Percentiles rank a stretch among this genome's conserved stretches.
Conservation (phyloP, 1,139 yeast species). For the Yamadazyma dendronema region DNA sequence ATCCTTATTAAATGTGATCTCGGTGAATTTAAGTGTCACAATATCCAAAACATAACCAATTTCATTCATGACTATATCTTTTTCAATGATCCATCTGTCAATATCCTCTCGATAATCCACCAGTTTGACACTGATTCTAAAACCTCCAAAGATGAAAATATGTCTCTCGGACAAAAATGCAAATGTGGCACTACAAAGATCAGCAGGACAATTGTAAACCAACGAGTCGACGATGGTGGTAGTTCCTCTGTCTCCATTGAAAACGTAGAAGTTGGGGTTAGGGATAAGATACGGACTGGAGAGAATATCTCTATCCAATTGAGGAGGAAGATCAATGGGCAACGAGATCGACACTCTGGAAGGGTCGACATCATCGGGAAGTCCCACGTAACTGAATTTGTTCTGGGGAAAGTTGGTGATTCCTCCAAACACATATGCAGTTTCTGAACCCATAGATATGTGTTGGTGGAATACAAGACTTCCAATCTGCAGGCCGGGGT, state of each 20-base stretch:
- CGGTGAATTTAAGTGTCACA: conserved; percentile 29
- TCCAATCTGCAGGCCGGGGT: conserved; percentile 18
- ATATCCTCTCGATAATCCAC: conserved; percentile 22
- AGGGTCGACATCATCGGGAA: conserved; percentile 33
- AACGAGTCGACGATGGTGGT: conserved; percentile 28
- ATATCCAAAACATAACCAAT: conserved; percentile 40
- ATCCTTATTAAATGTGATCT: conserved; percentile 23
- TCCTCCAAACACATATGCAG: conserved; percentile 42
- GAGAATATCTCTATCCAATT: conserved; percentile 32
- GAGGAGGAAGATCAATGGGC: conserved; percentile 43
- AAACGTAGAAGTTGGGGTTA: conserved; percentile 26
- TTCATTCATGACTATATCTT: conserved; percentile 31
- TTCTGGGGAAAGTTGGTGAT: conserved; percentile 20
- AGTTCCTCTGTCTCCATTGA: conserved; percentile 36
- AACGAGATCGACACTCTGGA: conserved; percentile 36
- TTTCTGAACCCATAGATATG: conserved; percentile 28
- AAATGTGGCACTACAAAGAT: conserved; percentile 28
- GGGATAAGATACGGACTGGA: conserved; percentile 35
- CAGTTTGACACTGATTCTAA: conserved; percentile 24
- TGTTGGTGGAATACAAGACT: conserved; percentile 35
- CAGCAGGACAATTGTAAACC: conserved; percentile 24
- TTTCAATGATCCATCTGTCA: conserved; percentile 39
- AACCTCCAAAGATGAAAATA: conserved; percentile 45
- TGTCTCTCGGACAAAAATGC: conserved; percentile 36
- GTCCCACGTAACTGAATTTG: conserved; percentile 30